Evolutionary conservation across 2,329 filamentous ascomycete species (phyloP).

Genomic region (Neofusicoccum sp.): DNA sequence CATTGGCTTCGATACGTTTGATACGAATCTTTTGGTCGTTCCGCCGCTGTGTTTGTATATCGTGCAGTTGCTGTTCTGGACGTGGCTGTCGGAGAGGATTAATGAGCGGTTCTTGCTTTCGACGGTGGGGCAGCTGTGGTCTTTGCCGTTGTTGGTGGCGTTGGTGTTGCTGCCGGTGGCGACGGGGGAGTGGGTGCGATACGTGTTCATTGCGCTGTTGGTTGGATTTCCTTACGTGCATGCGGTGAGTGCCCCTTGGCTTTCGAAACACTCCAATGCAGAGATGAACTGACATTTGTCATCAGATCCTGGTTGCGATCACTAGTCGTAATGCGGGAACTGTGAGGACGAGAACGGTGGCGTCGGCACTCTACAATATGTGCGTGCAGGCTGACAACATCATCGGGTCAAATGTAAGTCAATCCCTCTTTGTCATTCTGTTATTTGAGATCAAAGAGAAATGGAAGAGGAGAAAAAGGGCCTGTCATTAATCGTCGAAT

Average conservation of each 20-base stretch:
- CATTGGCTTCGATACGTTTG: constrained; percentile 42
- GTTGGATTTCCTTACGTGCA: constrained; percentile 47
- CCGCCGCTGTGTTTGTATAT: constrained; percentile 49
- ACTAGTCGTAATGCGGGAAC: constrained; percentile 62
- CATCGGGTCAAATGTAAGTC: constrained; percentile 29
- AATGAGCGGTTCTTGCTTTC: constrained; percentile 53
- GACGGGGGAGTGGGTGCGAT: constrained; percentile 39
- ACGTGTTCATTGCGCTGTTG: constrained; percentile 38
- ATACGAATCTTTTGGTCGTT: constrained; percentile 43
- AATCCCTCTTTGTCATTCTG: constrained; percentile 11
- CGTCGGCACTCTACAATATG: constrained; percentile 62
- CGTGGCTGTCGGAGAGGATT: constrained; percentile 49
- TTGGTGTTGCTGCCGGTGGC: constrained; percentile 34
- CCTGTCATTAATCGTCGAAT: not conserved
- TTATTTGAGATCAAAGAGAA: constrained; percentile 30
- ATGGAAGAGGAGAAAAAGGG: constrained; percentile 30
- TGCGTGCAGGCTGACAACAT: constrained; percentile 42
- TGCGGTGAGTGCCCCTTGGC: constrained; percentile 31
- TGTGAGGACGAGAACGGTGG: constrained; percentile 61
- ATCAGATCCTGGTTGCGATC: constrained; percentile 55
- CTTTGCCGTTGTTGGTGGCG: constrained; percentile 41
- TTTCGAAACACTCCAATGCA: not conserved
- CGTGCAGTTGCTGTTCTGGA: constrained; percentile 49
- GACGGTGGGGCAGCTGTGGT: constrained; percentile 42
- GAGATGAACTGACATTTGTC: not conserved